phyloP scores from a whole-genome alignment of 352 stramenopile genomes.

The Phytophthora sp. region DNA sequence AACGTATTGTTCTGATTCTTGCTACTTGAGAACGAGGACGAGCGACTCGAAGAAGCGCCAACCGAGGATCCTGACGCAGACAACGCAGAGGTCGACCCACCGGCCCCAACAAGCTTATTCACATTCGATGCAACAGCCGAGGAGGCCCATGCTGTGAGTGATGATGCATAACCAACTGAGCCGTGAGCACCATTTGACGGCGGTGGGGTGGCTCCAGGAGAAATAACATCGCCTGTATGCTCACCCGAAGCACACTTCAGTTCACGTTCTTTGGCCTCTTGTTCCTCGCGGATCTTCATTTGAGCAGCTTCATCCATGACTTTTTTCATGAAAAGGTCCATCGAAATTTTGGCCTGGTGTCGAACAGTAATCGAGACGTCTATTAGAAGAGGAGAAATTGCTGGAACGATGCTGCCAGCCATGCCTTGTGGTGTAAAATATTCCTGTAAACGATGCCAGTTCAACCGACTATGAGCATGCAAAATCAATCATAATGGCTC shows the following conservation, averaged over 20 bases:
- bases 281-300: constrained; percentile 81
- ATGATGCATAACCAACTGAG: constrained; percentile 63
- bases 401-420: constrained; percentile 74
- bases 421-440: constrained; percentile 80
- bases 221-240: constrained; percentile 14
- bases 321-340: constrained; percentile 87
- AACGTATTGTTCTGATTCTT: constrained; percentile 22
- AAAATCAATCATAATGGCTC: not conserved
- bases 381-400: constrained; percentile 78
- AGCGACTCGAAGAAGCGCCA: constrained; percentile 27
- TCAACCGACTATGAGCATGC: not conserved
- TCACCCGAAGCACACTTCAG: constrained; percentile 52
- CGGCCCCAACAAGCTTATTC: constrained; percentile 65
- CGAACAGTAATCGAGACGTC: constrained; percentile 83
- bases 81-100: constrained; percentile 28
- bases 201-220: constrained; percentile 5
- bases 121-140: constrained; percentile 74
- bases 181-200: constrained; percentile 32
- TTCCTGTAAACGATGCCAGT: constrained; percentile 39
- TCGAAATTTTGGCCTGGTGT: constrained; percentile 74
- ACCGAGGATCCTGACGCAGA: constrained; percentile 15
- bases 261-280: constrained; percentile 66
- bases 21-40: constrained; percentile 28
- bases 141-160: constrained; percentile 76
- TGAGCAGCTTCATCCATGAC: constrained; percentile 74